Evolutionary conservation across 2,329 filamentous ascomycete genomes (phyloP).

Genomic region (Aspergillus aculeatus): DNA sequence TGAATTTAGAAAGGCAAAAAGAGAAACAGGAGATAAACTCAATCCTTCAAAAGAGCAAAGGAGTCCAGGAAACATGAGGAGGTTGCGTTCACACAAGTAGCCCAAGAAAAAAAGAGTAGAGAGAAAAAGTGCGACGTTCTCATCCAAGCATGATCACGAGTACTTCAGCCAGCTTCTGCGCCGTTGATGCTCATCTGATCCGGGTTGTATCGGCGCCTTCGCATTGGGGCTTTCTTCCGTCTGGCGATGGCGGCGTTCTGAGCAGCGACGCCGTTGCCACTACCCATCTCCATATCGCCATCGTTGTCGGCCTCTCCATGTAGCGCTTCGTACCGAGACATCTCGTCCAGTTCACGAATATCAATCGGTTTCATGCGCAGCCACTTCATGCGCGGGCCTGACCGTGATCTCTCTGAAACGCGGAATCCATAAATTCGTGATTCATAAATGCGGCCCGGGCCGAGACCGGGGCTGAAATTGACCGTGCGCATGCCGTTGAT

Average conservation of each 20-base stretch:
- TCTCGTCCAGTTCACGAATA: conserved; percentile 80
- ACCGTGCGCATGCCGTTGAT: conserved; percentile 85
- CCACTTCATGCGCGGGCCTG: conserved; percentile 96
- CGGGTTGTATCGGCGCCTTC: conserved; percentile 36
- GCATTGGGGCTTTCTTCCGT: conserved; percentile 46
- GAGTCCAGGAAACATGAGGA: conserved; percentile 5
- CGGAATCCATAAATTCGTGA: conserved; percentile 95
- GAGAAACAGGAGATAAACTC: conserved; percentile 9
- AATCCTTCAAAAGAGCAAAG: conserved; percentile 8
- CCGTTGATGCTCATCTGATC: conserved; percentile 38
- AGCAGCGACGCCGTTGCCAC: conserved; percentile 20
- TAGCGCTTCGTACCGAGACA: conserved; percentile 37
- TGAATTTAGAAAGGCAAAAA: conserved; percentile 13
- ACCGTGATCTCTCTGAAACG: conserved; percentile 84
- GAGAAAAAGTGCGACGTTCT: conserved; percentile 4
- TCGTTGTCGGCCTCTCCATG: conserved; percentile 35
- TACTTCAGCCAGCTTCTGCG: conserved; percentile 21
- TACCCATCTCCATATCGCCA: conserved; percentile 41
- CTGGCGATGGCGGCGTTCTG: conserved; percentile 42
- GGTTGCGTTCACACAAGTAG: not conserved
- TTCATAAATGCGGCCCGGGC: conserved; percentile 81
- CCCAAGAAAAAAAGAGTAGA: conserved; percentile 12
- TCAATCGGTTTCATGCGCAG: conserved; percentile 78
- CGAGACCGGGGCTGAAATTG: conserved; percentile 87
- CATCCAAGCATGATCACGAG: conserved; percentile 1